phyloP scores from a whole-genome alignment of 2,329 filamentous ascomycete species.

The Aureobasidium melanogenum region DNA sequence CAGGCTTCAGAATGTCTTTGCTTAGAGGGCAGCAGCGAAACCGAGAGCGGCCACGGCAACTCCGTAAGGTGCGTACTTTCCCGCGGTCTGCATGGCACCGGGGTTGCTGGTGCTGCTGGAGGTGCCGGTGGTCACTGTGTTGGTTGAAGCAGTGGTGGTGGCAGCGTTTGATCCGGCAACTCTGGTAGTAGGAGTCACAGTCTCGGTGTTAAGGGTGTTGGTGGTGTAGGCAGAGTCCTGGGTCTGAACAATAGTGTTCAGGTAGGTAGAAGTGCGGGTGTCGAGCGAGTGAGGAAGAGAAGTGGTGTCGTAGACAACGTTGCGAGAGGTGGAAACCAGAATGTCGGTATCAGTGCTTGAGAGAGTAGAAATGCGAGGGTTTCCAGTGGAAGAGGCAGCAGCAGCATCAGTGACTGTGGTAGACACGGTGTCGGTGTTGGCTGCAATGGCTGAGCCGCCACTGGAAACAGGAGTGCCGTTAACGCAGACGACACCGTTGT shows the following conservation, averaged over 20 bases:
- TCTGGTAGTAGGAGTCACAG: background rate
- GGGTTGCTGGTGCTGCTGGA: background rate
- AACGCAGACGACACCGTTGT: background rate
- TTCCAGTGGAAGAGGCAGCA: background rate
- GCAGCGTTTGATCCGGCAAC: background rate
- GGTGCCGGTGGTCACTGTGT: background rate
- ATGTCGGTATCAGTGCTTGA: background rate
- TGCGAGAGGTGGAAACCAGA: background rate
- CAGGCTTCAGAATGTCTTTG: too few species aligned
- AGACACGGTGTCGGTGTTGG: background rate
- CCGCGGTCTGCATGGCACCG: background rate
- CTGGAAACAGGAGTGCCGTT: background rate
- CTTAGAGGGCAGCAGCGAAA: conserved; percentile 1
- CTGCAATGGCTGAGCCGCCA: background rate
- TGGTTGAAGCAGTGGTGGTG: background rate
- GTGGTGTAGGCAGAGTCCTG: background rate
- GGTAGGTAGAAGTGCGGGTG: background rate
- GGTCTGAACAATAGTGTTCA: background rate
- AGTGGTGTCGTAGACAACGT: background rate
- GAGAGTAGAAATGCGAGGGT: background rate
- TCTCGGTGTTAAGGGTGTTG: background rate
- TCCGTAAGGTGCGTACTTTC: background rate
- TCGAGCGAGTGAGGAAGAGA: background rate
- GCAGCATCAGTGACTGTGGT: background rate
- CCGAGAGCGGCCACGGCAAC: conserved; percentile 1